Evolutionary conservation across 306 rosid genomes (phyloP).

Genomic region (Glycyrrhiza uralensis): DNA sequence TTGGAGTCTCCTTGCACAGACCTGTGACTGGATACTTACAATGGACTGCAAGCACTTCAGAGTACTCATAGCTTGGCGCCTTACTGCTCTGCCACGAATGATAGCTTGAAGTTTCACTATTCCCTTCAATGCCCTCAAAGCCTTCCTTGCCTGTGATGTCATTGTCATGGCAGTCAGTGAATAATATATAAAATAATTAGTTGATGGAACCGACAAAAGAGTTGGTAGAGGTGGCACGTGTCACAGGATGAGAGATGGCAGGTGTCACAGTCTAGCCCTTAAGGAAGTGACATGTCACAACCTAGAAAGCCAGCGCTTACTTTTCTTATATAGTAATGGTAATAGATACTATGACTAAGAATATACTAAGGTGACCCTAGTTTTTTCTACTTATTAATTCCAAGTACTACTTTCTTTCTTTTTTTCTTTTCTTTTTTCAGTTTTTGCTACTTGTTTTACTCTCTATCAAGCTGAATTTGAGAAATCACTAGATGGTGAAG

Average conservation of each 20-base stretch:
- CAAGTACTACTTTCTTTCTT: background rate
- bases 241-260: too few species aligned
- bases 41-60: slow-evolving; percentile 87
- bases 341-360: background rate
- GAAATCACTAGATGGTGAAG: background rate
- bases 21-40: slow-evolving; percentile 71
- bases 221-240: too few species aligned
- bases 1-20: slow-evolving; percentile 62
- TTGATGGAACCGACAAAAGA: too few species aligned
- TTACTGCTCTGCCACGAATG: slow-evolving; percentile 84
- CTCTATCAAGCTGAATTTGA: background rate
- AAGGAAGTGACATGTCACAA: too few species aligned
- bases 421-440: background rate
- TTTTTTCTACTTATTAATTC: slow-evolving; percentile 2
- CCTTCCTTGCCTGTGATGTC: slow-evolving; percentile 74
- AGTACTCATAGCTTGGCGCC: slow-evolving; percentile 85
- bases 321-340: too few species aligned
- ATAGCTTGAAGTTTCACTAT: slow-evolving; percentile 96
- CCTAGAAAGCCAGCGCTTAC: too few species aligned
- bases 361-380: background rate
- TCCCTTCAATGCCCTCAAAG: slow-evolving; percentile 86
- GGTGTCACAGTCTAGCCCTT: too few species aligned
- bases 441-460: background rate
- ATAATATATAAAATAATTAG: too few species aligned
- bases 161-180: slow-evolving; percentile 3